phyloP scores from a whole-genome alignment of 371 early-diverging fungal genomes.

The Mortierella polycephala region DNA sequence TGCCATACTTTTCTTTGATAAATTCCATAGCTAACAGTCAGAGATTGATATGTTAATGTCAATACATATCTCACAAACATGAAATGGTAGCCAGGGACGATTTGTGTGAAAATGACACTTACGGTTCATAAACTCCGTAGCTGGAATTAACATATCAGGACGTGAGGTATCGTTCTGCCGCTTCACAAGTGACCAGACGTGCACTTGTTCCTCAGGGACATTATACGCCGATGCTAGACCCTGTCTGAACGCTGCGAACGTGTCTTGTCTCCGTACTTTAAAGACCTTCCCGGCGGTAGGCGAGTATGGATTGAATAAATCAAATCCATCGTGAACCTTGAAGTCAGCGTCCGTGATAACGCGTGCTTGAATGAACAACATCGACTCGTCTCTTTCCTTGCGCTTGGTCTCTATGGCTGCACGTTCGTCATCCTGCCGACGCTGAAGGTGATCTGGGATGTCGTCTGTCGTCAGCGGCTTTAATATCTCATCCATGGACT shows the following conservation, averaged over 20 bases:
- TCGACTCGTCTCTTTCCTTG: slow-evolving; percentile 40
- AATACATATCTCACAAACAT: background rate
- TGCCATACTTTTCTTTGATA: slow-evolving; percentile 56
- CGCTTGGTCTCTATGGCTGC: slow-evolving; percentile 29
- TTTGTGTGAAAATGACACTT: slow-evolving; percentile 29
- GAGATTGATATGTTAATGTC: background rate
- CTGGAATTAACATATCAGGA: slow-evolving; percentile 74
- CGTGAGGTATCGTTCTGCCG: slow-evolving; percentile 90
- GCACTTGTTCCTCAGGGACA: slow-evolving; percentile 65
- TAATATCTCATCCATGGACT: slow-evolving; percentile 77
- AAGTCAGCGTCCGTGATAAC: slow-evolving; percentile 63
- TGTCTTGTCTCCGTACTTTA: slow-evolving; percentile 69
- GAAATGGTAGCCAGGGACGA: slow-evolving; percentile 30
- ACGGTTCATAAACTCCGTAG: slow-evolving; percentile 57
- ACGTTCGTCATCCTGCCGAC: slow-evolving; percentile 47
- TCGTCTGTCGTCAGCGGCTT: slow-evolving; percentile 71
- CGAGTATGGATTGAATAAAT: slow-evolving; percentile 68
- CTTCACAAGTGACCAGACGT: slow-evolving; percentile 86
- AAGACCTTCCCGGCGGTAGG: slow-evolving; percentile 43
- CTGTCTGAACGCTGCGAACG: slow-evolving; percentile 65
- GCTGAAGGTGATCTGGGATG: slow-evolving; percentile 86
- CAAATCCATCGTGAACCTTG: slow-evolving; percentile 84
- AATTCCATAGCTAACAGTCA: slow-evolving; percentile 59
- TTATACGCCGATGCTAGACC: slow-evolving; percentile 62
- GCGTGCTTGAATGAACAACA: slow-evolving; percentile 33